Evolutionary conservation across 257 asterid species (phyloP).

Genomic region (Plantago elongata): DNA sequence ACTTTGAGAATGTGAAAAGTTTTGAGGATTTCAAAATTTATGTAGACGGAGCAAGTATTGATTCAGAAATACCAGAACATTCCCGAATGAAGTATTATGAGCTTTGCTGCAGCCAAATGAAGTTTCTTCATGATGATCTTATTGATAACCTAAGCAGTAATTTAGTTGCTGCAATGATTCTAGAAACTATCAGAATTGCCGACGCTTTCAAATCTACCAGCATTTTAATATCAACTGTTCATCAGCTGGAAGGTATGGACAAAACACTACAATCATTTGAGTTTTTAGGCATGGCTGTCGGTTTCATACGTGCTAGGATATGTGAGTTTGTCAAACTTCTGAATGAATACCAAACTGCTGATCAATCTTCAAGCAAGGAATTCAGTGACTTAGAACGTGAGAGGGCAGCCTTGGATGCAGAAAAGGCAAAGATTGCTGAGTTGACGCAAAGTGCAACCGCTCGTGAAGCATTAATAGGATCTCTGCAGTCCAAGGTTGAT

Average conservation of each 20-base stretch:
- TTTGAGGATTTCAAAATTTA: constrained; percentile 45
- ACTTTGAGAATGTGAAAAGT: constrained; percentile 38
- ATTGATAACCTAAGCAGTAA: constrained; percentile 45
- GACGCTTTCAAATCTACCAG: constrained; percentile 45
- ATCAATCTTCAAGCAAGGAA: constrained; percentile 23
- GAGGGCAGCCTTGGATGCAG: constrained; percentile 22
- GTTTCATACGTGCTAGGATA: constrained; percentile 44
- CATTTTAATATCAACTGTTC: constrained; percentile 21
- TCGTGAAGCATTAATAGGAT: not conserved
- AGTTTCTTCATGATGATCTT: constrained; percentile 47
- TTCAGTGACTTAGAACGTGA: constrained; percentile 25
- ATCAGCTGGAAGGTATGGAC: constrained; percentile 42
- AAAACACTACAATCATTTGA: constrained; percentile 51
- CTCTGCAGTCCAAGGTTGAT: constrained; percentile 36
- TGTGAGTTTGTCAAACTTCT: constrained; percentile 26
- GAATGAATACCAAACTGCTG: constrained; percentile 21
- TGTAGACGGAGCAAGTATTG: constrained; percentile 41
- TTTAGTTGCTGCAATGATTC: constrained; percentile 46
- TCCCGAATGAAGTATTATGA: constrained; percentile 39
- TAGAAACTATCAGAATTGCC: constrained; percentile 43
- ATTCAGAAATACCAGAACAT: constrained; percentile 39
- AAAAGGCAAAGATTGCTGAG: constrained; percentile 24
- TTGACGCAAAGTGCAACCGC: constrained; percentile 5
- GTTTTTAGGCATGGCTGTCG: constrained; percentile 58
- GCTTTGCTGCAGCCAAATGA: constrained; percentile 49